Base-by-base conservation (phyloP, 2,329 filamentous ascomycete species). In the Reticulascus tulasneorum region DNA sequence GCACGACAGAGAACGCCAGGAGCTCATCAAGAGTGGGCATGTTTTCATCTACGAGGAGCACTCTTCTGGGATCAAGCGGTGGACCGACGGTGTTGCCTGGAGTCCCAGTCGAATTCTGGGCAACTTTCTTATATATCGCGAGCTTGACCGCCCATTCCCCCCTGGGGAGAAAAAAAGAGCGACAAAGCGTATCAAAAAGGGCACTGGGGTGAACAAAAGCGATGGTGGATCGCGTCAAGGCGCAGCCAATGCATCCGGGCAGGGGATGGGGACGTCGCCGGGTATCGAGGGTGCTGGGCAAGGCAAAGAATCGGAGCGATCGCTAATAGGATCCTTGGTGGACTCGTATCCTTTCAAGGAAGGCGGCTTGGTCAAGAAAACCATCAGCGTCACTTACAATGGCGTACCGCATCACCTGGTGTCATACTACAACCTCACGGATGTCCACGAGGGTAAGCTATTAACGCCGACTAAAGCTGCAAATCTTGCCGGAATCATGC, bases 1-100 rank as follows among this genome's bases (percentile, higher is more conserved):
- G 2, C 87, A 94, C 57, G 90, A 95, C 52, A 75, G 87, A 33
- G 90, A 95, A 61, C 76, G 89, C 33, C 69, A 72, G 17, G 72
- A 78, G 15, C 75, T 94, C 33, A 93, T 95, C 54, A 77, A 77
- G 47, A 94, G 87, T 48, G 90, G 90, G 23, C 84, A 84, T 47
- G 77, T 95, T 29, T 93, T 95, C 62, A 86, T 95, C 47, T 96
- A 95, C 59, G 88, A 94, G 53, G 88, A 95, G 58, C 83, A 87
- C 43, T 82, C 86, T 0, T 94, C 89, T 0, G 88, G 88, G 6
- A 94, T 95, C 64, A 94, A 94, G 65, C 75, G 90, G 37, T 96
- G 90, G 90, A 95, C 89, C 0, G 90, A 96, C 49, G 89, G 90
- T 11, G 79, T 91, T 9, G 82, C 84, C 7, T 96, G 90, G 90